Percentiles rank a stretch among this genome's conserved stretches.
These are phyloP conservation scores for Crepidotus variabilis DNA, from an alignment of 768 basidiomycete species.

Conservation along the genomic window DNA sequence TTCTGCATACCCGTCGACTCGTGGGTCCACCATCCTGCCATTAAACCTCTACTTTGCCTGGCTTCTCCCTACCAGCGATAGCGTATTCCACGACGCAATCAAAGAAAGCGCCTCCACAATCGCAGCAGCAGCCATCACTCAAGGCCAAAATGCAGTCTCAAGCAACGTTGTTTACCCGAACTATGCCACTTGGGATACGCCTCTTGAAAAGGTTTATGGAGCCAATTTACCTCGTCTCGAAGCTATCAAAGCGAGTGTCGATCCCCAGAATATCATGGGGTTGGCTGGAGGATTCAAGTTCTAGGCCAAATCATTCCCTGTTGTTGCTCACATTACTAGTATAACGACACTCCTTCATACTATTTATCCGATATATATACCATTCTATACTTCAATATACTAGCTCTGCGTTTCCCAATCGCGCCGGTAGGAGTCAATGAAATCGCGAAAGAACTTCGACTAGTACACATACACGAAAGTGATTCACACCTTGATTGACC, in stretches of 20 bases:
- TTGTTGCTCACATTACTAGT: no score
- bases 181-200: conserved; percentile 53
- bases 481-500: no score
- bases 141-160: conserved; percentile 33
- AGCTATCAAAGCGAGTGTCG: conserved; percentile 39
- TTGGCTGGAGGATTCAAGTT: conserved; percentile 67
- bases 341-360: no score
- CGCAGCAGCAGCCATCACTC: conserved; percentile 29
- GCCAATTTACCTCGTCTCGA: conserved; percentile 37
- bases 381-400: no score
- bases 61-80: conserved; percentile 33
- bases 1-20: conserved; percentile 47
- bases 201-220: conserved; percentile 48
- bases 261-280: conserved; percentile 60
- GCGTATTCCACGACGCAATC: conserved; percentile 35
- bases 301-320: conserved; percentile 6
- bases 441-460: neutral
- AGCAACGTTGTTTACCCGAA: conserved; percentile 52
- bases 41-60: conserved; percentile 48
- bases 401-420: no score
- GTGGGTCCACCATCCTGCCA: conserved; percentile 34
- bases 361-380: no score
- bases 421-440: no score
- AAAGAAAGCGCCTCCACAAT: conserved; percentile 36
- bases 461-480: neutral